A percentile compares a stretch with the other conserved stretches of the same genome.
Conservation (phyloP, 2,329 filamentous ascomycete genomes). For the Fusarium fracticaudum region DNA sequence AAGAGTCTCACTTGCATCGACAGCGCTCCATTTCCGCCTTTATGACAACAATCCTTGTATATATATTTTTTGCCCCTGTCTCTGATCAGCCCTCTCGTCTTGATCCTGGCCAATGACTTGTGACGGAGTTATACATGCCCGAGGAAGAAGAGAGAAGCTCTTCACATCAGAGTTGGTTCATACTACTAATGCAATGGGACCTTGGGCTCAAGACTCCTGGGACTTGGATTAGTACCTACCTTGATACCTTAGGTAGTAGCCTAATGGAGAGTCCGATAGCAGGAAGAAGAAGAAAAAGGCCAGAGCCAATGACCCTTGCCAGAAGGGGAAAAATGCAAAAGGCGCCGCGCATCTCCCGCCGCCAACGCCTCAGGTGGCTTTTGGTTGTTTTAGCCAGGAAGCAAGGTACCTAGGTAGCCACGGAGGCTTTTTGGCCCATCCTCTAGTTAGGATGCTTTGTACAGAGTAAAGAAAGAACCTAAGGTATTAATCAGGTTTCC, state of each 20-base stretch:
- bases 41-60: slow-evolving; percentile 24
- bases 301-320: slow-evolving; percentile 24
- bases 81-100: slow-evolving; percentile 24
- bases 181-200: background rate
- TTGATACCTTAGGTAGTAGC: background rate
- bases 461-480: background rate
- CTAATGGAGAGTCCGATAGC: slow-evolving; percentile 3
- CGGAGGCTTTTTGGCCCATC: background rate
- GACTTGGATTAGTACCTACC: background rate
- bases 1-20: slow-evolving; percentile 26
- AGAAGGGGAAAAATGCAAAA: slow-evolving; percentile 21
- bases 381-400: slow-evolving; percentile 26
- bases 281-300: background rate
- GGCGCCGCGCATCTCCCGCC: slow-evolving; percentile 34
- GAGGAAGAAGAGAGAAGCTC: background rate
- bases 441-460: background rate
- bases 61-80: slow-evolving; percentile 24
- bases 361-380: slow-evolving; percentile 32
- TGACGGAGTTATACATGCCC: slow-evolving; percentile 1
- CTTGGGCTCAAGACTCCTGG: slow-evolving; percentile 1
- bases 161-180: background rate
- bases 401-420: slow-evolving; percentile 2
- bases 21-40: slow-evolving; percentile 31
- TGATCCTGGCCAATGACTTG: slow-evolving; percentile 18
- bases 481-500: background rate